Conservation (phyloP, 345 rosid genomes). For the Linum trigynum region DNA sequence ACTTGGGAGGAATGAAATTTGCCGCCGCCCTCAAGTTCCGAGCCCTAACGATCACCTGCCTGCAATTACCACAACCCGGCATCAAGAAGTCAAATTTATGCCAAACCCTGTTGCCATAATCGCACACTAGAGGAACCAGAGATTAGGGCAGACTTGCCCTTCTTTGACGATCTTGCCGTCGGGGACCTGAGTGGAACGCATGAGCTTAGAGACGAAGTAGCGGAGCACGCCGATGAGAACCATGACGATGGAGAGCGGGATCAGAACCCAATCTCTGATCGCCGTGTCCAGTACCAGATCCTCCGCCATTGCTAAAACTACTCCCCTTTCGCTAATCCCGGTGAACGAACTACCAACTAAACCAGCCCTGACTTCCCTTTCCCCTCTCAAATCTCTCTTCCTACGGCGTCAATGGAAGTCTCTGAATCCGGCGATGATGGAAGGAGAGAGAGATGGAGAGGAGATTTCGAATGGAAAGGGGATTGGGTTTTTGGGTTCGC, state of each 20-base stretch:
- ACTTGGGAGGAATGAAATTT: conserved; percentile 72
- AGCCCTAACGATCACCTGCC: conserved; percentile 83
- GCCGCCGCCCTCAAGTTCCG: conserved; percentile 78
- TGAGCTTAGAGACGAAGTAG: conserved; percentile 75
- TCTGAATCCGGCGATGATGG: no score
- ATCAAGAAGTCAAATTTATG: background rate
- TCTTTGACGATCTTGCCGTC: conserved; percentile 78
- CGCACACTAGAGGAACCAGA: background rate
- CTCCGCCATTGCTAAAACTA: conserved; percentile 53
- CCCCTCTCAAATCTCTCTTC: background rate
- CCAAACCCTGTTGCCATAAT: background rate
- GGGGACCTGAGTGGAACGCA: conserved; percentile 74
- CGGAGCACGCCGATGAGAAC: conserved; percentile 88
- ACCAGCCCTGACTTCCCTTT: no score
- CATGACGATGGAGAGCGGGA: conserved; percentile 87
- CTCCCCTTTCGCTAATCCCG: background rate
- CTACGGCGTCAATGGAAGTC: background rate
- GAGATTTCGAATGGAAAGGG: no score
- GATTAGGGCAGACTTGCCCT: conserved; percentile 39
- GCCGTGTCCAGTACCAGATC: conserved; percentile 94
- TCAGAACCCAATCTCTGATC: conserved; percentile 90
- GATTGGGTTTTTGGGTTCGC: no score
- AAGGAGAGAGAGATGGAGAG: no score
- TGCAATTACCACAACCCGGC: conserved; percentile 15
- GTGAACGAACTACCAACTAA: no score